phyloP scores from a whole-genome alignment of 495 filamentous ascomycete species.

The Pseudotulostoma volvatum region DNA sequence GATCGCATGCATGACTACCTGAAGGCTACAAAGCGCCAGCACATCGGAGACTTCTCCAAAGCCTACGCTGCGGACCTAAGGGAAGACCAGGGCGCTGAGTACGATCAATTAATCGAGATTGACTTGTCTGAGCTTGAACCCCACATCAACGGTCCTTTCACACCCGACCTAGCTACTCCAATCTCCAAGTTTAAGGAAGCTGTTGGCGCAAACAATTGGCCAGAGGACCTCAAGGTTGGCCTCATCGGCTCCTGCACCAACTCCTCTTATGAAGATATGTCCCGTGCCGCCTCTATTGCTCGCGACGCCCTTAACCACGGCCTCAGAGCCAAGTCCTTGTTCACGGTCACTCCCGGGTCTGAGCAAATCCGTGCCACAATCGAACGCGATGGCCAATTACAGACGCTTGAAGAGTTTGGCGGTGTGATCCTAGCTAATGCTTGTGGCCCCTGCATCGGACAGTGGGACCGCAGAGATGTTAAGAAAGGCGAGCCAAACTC shows the following conservation, averaged over 20 bases:
- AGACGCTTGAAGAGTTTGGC: constrained; percentile 95
- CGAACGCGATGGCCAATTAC: constrained; percentile 81
- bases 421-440: constrained; percentile 94
- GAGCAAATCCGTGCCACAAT: constrained; percentile 97
- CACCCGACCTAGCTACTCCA: constrained; percentile 95
- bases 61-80: constrained; percentile 71
- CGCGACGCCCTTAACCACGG: constrained; percentile 88
- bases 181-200: constrained; percentile 95
- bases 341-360: constrained; percentile 90
- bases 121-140: constrained; percentile 91
- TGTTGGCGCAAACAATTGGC: constrained; percentile 89
- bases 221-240: constrained; percentile 92
- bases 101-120: constrained; percentile 92
- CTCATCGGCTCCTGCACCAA: constrained; percentile 94
- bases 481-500: constrained; percentile 97
- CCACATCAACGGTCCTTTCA: constrained; percentile 98
- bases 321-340: constrained; percentile 81
- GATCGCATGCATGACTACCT: constrained; percentile 96
- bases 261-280: constrained; percentile 99
- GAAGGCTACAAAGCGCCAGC: constrained; percentile 72
- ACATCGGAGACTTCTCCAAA: constrained; percentile 81
- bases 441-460: constrained; percentile 67
- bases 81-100: constrained; percentile 86
- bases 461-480: constrained; percentile 91
- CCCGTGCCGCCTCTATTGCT: constrained; percentile 84